Evolutionary conservation across 768 basidiomycete species (phyloP).

Genomic region (Sarcodon sp.): DNA sequence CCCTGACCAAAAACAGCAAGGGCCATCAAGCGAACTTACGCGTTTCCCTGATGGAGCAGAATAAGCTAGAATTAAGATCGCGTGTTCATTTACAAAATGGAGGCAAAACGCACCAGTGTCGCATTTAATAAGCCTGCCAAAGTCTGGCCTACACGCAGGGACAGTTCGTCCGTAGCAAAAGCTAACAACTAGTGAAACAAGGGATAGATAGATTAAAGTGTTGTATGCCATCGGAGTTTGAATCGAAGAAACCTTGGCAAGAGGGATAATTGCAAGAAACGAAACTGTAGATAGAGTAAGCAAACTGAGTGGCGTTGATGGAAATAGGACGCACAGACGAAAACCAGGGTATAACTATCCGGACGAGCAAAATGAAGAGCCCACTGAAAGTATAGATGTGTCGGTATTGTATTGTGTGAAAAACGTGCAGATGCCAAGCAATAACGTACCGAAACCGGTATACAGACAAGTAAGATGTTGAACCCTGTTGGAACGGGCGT

Average conservation of each 20-base stretch:
- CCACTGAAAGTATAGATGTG: slow-evolving; percentile 36
- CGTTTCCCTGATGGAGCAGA: slow-evolving; percentile 12
- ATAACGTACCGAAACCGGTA: slow-evolving; percentile 50
- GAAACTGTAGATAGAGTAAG: slow-evolving; percentile 30
- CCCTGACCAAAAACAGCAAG: no score
- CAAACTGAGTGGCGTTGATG: neutral
- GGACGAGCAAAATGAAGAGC: slow-evolving; percentile 50
- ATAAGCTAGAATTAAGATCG: neutral
- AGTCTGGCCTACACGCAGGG: slow-evolving; percentile 72
- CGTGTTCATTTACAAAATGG: neutral
- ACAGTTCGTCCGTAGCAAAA: slow-evolving; percentile 79
- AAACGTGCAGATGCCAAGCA: neutral
- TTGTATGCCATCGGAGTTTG: neutral
- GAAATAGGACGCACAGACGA: slow-evolving; percentile 46
- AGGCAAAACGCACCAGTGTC: slow-evolving; percentile 41
- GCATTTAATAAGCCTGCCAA: slow-evolving; percentile 79
- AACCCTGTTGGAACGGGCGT: slow-evolving; percentile 30
- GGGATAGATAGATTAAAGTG: neutral
- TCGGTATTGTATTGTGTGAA: neutral
- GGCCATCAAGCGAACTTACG: slow-evolving; percentile 8
- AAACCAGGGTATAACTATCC: slow-evolving; percentile 43
- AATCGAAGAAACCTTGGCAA: slow-evolving; percentile 49
- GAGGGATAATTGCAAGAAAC: slow-evolving; percentile 74
- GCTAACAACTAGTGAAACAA: slow-evolving; percentile 43
- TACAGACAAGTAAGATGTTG: slow-evolving; percentile 59